These are phyloP conservation scores for Globisporangium iwayamae DNA, from an alignment of 352 stramenopile species.

Conservation along the genomic window DNA sequence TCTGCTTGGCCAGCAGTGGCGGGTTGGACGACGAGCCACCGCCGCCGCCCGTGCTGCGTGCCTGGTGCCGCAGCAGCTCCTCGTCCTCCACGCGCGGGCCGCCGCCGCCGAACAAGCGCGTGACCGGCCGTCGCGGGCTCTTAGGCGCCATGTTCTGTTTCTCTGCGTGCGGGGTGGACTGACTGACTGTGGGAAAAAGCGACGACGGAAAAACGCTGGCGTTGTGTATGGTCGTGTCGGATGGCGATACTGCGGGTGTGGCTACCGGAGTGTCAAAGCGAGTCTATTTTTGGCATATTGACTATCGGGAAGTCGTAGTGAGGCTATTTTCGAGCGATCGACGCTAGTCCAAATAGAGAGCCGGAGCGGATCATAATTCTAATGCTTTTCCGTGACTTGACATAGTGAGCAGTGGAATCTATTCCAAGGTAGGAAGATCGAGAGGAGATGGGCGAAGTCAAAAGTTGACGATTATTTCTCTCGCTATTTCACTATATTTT, in stretches of 20 bases:
- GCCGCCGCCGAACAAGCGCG: slow-evolving; percentile 47
- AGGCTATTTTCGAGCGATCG: background rate
- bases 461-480: no score
- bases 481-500: no score
- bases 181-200: background rate
- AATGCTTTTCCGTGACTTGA: no score
- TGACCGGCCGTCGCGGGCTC: slow-evolving; percentile 23
- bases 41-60: slow-evolving; percentile 24
- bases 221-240: background rate
- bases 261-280: background rate
- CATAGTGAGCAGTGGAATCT: no score
- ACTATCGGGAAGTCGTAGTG: background rate
- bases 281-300: background rate
- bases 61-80: slow-evolving; percentile 29
- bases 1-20: slow-evolving; percentile 19
- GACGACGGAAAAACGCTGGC: background rate
- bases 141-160: slow-evolving; percentile 13
- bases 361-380: background rate
- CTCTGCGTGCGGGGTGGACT: background rate
- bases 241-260: no score
- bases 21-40: slow-evolving; percentile 9
- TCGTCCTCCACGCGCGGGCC: slow-evolving; percentile 53
- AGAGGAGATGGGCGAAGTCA: no score
- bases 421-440: no score
- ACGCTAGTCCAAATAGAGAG: background rate